A percentile compares a stretch with the other conserved stretches of the same genome.
Evolutionary conservation across 2,329 filamentous ascomycete species (phyloP).

Genomic region (Cladorrhinum sp.): DNA sequence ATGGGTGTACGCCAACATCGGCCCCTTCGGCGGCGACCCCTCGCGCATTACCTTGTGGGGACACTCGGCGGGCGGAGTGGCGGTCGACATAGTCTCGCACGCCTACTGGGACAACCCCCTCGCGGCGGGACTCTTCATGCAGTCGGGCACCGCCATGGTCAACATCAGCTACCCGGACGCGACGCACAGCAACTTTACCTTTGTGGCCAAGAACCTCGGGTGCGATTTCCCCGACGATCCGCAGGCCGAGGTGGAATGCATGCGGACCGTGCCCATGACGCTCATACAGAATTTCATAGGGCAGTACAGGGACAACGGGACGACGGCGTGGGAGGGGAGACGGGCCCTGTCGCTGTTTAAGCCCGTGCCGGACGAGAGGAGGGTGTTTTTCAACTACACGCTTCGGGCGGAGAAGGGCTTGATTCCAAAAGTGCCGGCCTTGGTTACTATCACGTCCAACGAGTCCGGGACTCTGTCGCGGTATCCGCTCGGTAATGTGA

Average conservation of each 20-base stretch:
- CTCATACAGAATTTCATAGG: conserved; percentile 35
- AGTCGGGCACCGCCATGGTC: conserved; percentile 39
- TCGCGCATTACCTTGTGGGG: conserved; percentile 44
- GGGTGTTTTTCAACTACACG: conserved; percentile 34
- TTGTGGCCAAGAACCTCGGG: conserved; percentile 34
- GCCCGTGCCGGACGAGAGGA: conserved; percentile 29
- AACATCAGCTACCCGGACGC: conserved; percentile 29
- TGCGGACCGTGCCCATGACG: conserved; percentile 33
- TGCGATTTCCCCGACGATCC: conserved; percentile 30
- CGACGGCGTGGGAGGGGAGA: not conserved
- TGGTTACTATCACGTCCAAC: conserved; percentile 36
- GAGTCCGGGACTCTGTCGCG: conserved; percentile 31
- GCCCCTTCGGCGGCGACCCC: conserved; percentile 45
- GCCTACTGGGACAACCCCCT: conserved; percentile 47
- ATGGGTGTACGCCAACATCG: conserved; percentile 49
- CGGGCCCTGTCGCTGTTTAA: conserved; percentile 29
- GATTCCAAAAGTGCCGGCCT: conserved; percentile 29
- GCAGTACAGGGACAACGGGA: conserved; percentile 29
- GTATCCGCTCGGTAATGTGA: conserved; percentile 30
- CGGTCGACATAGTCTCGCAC: conserved; percentile 41
- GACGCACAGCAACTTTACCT: conserved; percentile 34
- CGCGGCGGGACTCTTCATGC: conserved; percentile 39
- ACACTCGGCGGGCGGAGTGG: conserved; percentile 44
- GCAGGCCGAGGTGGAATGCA: conserved; percentile 35
- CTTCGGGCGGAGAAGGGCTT: conserved; percentile 26